phyloP scores from a whole-genome alignment of 768 basidiomycete species.

The Galerina sulciceps region DNA sequence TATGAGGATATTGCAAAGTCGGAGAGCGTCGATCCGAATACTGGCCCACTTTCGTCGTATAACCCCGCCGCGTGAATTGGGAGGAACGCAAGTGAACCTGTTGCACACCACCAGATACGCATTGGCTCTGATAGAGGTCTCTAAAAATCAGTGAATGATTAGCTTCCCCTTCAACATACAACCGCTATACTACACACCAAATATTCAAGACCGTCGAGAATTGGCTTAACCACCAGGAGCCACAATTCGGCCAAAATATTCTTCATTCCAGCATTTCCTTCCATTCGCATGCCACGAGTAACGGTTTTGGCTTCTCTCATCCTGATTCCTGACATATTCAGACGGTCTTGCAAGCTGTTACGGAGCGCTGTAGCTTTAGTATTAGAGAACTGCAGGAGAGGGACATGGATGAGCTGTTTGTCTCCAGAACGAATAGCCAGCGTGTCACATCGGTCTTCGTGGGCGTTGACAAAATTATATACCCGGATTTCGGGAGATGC shows the following conservation, averaged over 20 bases:
- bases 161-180: neutral
- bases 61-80: conserved; percentile 18
- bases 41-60: neutral
- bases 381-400: neutral
- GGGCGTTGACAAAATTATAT: neutral
- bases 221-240: conserved; percentile 22
- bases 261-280: neutral
- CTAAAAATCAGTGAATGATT: no score
- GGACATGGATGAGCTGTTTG: neutral
- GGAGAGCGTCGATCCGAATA: neutral
- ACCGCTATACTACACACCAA: conserved; percentile 23
- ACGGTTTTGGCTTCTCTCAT: neutral
- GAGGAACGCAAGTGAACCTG: neutral
- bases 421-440: neutral
- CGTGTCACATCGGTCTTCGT: neutral
- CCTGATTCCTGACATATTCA: neutral
- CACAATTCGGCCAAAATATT: neutral
- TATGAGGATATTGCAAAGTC: conserved; percentile 20
- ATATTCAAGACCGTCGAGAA: neutral
- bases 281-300: neutral
- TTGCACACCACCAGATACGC: conserved; percentile 1
- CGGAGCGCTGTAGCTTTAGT: neutral
- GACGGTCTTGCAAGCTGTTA: neutral
- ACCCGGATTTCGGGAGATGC: neutral
- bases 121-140: no score